phyloP scores from a whole-genome alignment of 176 grass and related monocot genomes.

The Avena eriantha region DNA sequence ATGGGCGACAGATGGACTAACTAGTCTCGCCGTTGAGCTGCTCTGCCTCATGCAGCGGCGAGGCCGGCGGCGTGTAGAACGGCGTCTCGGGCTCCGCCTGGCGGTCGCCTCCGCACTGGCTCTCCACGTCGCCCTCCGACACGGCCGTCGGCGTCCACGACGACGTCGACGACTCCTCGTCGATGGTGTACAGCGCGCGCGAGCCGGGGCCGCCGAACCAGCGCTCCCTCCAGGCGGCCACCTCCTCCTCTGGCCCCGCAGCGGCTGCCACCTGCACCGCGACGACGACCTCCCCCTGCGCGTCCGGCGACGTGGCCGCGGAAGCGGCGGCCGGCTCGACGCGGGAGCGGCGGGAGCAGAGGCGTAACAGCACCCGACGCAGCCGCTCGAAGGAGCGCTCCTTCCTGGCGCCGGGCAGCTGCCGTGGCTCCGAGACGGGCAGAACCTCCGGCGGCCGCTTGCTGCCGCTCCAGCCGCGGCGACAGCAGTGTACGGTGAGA shows the following conservation, averaged over 20 bases:
- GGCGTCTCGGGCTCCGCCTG: conserved; percentile 37
- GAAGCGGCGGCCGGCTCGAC: conserved; percentile 28
- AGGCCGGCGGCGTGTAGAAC: conserved; percentile 53
- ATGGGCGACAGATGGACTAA: not conserved
- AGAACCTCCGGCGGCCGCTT: not conserved
- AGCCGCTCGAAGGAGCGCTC: not conserved
- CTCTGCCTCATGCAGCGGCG: conserved; percentile 29
- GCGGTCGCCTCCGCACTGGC: not conserved
- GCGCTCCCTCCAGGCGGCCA: not conserved
- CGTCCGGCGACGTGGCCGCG: not conserved
- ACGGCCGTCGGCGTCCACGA: conserved; percentile 3
- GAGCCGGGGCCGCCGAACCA: not conserved
- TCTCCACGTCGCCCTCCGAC: not conserved
- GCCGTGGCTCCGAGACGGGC: not conserved
- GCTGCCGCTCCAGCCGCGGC: not conserved
- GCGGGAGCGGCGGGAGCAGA: conserved; percentile 32
- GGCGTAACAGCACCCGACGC: not conserved
- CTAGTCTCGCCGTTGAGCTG: not conserved
- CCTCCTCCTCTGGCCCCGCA: not conserved
- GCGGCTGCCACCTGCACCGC: not conserved
- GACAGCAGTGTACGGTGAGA: conserved; percentile 6
- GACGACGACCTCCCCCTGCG: too few species aligned
- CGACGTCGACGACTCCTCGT: conserved; percentile 14
- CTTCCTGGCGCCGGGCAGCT: not conserved
- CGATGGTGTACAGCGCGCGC: conserved; percentile 59